phyloP scores from a whole-genome alignment of 176 grass and related monocot genomes.

The Miscanthus lutarioriparius region DNA sequence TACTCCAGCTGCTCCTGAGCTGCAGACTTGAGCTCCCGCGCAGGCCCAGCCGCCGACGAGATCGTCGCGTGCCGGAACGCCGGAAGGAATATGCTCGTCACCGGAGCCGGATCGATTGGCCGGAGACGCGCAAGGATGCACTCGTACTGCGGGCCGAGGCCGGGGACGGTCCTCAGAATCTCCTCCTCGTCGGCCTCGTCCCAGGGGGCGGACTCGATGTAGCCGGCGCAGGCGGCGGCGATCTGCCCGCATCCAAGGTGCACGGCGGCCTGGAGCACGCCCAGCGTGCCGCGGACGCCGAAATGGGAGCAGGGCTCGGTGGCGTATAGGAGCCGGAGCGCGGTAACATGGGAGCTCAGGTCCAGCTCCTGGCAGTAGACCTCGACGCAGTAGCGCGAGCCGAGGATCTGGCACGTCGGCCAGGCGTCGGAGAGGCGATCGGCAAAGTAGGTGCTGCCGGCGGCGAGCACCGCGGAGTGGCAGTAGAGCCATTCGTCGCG shows the following conservation, averaged over 20 bases:
- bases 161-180: slow-evolving; percentile 55
- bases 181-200: slow-evolving; percentile 90
- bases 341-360: slow-evolving; percentile 69
- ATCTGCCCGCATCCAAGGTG: slow-evolving; percentile 55
- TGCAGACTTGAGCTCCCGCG: slow-evolving; percentile 65
- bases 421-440: slow-evolving; percentile 86
- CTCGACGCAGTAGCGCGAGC: slow-evolving; percentile 79
- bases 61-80: slow-evolving; percentile 67
- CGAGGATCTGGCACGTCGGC: slow-evolving; percentile 96
- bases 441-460: slow-evolving; percentile 79
- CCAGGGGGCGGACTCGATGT: slow-evolving; percentile 84
- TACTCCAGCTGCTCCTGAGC: slow-evolving; percentile 92
- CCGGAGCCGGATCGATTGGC: slow-evolving; percentile 45
- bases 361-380: slow-evolving; percentile 68
- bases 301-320: slow-evolving; percentile 62
- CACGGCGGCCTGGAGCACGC: slow-evolving; percentile 57
- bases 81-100: slow-evolving; percentile 62
- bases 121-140: slow-evolving; percentile 69
- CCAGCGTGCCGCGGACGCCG: slow-evolving; percentile 80
- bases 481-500: slow-evolving; percentile 94
- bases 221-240: slow-evolving; percentile 51
- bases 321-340: slow-evolving; percentile 73
- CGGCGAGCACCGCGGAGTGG: slow-evolving; percentile 64
- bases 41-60: slow-evolving; percentile 22
- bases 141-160: slow-evolving; percentile 49